A percentile compares a stretch with the other conserved stretches of the same genome.
These are phyloP conservation scores for Panus rudis DNA, from an alignment of 768 basidiomycete genomes.

Conservation along the genomic window DNA sequence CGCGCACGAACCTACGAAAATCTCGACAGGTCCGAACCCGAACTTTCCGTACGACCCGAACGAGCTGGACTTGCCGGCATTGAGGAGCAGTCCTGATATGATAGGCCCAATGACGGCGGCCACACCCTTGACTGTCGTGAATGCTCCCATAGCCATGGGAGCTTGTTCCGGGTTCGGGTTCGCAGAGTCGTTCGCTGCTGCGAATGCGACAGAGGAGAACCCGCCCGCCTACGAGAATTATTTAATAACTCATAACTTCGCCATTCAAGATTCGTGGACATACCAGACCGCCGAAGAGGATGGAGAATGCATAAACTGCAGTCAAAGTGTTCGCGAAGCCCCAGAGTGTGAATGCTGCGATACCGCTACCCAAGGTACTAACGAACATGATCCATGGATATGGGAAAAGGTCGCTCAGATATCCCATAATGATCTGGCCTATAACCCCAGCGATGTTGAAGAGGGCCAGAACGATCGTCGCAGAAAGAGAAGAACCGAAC, in stretches of 20 bases:
- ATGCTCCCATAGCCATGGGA: slow-evolving; percentile 10
- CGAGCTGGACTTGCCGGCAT: slow-evolving; percentile 8
- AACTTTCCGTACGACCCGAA: slow-evolving; percentile 13
- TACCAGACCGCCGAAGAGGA: slow-evolving; percentile 19
- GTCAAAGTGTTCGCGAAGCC: slow-evolving; percentile 15
- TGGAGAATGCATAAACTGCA: slow-evolving; percentile 15
- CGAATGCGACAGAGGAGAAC: slow-evolving; percentile 13
- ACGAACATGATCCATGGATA: slow-evolving; percentile 18
- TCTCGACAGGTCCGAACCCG: slow-evolving; percentile 16
- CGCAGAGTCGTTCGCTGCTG: slow-evolving; percentile 15
- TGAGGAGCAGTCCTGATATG: slow-evolving; percentile 17
- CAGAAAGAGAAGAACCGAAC: slow-evolving; percentile 14
- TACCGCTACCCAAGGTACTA: slow-evolving; percentile 13
- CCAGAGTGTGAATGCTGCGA: slow-evolving; percentile 17
- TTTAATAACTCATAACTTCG: background rate
- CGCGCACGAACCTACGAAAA: slow-evolving; percentile 19
- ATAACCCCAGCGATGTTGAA: slow-evolving; percentile 20
- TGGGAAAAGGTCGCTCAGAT: slow-evolving; percentile 17
- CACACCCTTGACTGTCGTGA: slow-evolving; percentile 15
- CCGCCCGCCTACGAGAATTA: slow-evolving; percentile 13
- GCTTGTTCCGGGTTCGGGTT: slow-evolving; percentile 16
- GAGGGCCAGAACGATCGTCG: slow-evolving; percentile 16
- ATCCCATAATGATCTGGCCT: slow-evolving; percentile 19
- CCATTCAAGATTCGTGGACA: background rate
- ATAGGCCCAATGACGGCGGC: slow-evolving; percentile 17